Conservation (phyloP, 2,329 filamentous ascomycete genomes). For the Diaporthe aspalathi region DNA sequence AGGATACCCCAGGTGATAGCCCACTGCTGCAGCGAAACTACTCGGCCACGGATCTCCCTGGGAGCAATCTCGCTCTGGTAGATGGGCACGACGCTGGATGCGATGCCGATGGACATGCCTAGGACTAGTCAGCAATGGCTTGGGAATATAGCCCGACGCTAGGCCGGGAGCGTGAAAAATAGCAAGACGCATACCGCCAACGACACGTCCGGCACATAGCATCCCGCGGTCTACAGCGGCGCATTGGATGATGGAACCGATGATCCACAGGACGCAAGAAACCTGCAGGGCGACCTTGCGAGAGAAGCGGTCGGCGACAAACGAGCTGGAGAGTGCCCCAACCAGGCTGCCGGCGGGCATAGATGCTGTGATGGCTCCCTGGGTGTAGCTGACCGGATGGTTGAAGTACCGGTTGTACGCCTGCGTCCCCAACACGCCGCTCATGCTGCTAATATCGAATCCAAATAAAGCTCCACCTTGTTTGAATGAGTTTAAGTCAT, state of each 20-base stretch:
- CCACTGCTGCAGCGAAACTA: constrained; percentile 76
- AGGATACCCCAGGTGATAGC: constrained; percentile 78
- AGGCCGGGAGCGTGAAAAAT: background rate
- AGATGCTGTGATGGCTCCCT: constrained; percentile 77
- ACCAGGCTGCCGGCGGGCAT: constrained; percentile 80
- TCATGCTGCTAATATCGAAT: constrained; percentile 84
- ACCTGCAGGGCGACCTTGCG: constrained; percentile 62
- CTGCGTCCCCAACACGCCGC: constrained; percentile 72
- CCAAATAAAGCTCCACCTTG: constrained; percentile 78
- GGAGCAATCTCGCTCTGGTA: constrained; percentile 76
- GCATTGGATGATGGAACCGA: constrained; percentile 66
- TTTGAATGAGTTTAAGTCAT: constrained; percentile 2
- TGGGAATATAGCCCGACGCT: background rate
- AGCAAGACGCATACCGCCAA: constrained; percentile 50
- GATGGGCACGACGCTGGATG: constrained; percentile 76
- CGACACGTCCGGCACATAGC: constrained; percentile 77
- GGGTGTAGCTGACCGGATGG: constrained; percentile 60
- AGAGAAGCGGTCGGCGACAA: constrained; percentile 62
- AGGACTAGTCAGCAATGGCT: constrained; percentile 51
- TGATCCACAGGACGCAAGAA: constrained; percentile 62
- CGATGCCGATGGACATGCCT: constrained; percentile 79
- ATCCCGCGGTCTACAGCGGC: constrained; percentile 75
- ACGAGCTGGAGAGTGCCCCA: constrained; percentile 63
- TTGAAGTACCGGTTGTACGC: constrained; percentile 80
- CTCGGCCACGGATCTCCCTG: constrained; percentile 67